Evolutionary conservation across 495 filamentous ascomycete species (phyloP).

Genomic region (Penicillium angulare): DNA sequence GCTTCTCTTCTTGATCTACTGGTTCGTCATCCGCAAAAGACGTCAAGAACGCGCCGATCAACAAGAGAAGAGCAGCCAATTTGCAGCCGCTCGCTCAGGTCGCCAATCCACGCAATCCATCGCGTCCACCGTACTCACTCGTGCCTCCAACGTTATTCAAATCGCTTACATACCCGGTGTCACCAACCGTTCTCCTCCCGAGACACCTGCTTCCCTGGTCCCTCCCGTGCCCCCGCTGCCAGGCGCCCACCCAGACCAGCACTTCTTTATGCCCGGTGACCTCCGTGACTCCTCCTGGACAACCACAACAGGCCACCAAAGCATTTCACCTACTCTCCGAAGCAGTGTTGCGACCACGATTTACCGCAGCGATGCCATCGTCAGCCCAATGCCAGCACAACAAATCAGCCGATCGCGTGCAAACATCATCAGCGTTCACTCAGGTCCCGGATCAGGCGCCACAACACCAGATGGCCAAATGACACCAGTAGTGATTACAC

Average conservation of each 20-base stretch:
- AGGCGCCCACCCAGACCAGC: slow-evolving; percentile 71
- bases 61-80: slow-evolving; percentile 47
- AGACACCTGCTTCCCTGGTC: slow-evolving; percentile 77
- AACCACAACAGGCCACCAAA: slow-evolving; percentile 62
- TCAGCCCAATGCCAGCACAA: slow-evolving; percentile 77
- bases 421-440: slow-evolving; percentile 83
- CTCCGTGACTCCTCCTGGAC: slow-evolving; percentile 84
- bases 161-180: slow-evolving; percentile 98
- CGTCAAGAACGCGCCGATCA: slow-evolving; percentile 57
- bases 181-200: slow-evolving; percentile 83
- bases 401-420: slow-evolving; percentile 83
- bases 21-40: slow-evolving; percentile 78
- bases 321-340: slow-evolving; percentile 60
- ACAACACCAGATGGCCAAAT: slow-evolving; percentile 10
- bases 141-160: slow-evolving; percentile 97
- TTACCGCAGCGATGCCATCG: slow-evolving; percentile 82
- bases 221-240: slow-evolving; percentile 93
- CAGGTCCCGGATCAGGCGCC: slow-evolving; percentile 29
- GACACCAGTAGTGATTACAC: slow-evolving; percentile 28
- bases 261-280: slow-evolving; percentile 92
- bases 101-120: slow-evolving; percentile 86
- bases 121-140: slow-evolving; percentile 90
- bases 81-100: slow-evolving; percentile 69
- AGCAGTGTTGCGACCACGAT: slow-evolving; percentile 88
- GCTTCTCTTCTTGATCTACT: slow-evolving; percentile 78